These are phyloP conservation scores for Torrubiellomyces zombiae DNA, from an alignment of 2,329 filamentous ascomycete genomes.

Conservation along the genomic window DNA sequence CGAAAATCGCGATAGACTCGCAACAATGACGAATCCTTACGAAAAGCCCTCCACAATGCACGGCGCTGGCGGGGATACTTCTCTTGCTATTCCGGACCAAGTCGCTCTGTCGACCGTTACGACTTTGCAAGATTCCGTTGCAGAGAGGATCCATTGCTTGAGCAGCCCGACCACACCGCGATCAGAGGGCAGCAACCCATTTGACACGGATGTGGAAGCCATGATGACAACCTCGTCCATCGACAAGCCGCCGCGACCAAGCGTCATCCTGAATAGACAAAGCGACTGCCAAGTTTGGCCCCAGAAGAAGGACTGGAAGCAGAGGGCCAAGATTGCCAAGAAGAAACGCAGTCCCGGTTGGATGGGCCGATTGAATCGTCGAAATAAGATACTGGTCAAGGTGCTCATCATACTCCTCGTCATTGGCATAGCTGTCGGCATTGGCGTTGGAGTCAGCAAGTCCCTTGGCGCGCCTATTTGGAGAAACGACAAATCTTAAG, in stretches of 20 bases:
- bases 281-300: conserved; percentile 43
- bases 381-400: conserved; percentile 37
- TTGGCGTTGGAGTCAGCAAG: conserved; percentile 46
- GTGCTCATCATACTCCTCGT: conserved; percentile 35
- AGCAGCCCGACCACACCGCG: conserved; percentile 28
- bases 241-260: conserved; percentile 14
- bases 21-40: too few species aligned
- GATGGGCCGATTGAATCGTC: conserved; percentile 34
- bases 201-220: conserved; percentile 41
- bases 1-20: too few species aligned
- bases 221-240: conserved; percentile 23
- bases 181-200: conserved; percentile 29
- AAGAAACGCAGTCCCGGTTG: conserved; percentile 33
- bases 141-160: too few species aligned
- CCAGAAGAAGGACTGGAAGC: conserved; percentile 40
- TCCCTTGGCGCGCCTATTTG: conserved; percentile 42
- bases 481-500: conserved; percentile 21
- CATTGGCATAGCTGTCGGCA: conserved; percentile 34
- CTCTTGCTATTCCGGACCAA: too few species aligned
- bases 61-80: too few species aligned
- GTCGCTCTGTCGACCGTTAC: too few species aligned
- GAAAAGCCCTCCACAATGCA: too few species aligned
- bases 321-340: conserved; percentile 40
- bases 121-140: too few species aligned
- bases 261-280: conserved; percentile 15